Percentiles rank a stretch among this genome's conserved stretches.
Evolutionary conservation across 1,139 yeast species (phyloP).

Genomic region (Yamadazyma aaseri): DNA sequence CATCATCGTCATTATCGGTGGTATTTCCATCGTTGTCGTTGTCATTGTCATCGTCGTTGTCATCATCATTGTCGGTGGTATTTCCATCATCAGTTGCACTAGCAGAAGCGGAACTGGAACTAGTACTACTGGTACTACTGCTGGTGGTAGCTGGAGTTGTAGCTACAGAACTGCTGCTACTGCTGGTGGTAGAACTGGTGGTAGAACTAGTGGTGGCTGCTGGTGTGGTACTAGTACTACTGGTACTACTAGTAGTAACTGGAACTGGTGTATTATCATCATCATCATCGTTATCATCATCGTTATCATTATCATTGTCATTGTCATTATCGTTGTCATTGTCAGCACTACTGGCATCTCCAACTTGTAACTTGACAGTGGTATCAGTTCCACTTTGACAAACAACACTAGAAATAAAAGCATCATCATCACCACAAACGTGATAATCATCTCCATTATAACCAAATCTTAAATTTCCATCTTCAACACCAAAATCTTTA

Average conservation of each 20-base stretch:
- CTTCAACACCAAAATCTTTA: constrained; percentile 29
- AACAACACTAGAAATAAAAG: constrained; percentile 10
- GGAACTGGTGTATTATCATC: neutral
- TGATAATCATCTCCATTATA: constrained; percentile 20
- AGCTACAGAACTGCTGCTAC: neutral
- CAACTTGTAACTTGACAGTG: constrained; percentile 8
- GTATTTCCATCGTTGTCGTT: constrained; percentile 12
- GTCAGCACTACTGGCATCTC: constrained; percentile 5
- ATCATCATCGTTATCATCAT: constrained; percentile 3
- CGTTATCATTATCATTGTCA: constrained; percentile 6
- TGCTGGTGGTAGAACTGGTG: constrained; percentile 3
- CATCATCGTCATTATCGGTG: constrained; percentile 5
- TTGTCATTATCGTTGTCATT: constrained; percentile 5
- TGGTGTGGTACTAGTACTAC: neutral
- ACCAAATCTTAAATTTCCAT: constrained; percentile 25
- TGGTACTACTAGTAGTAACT: neutral
- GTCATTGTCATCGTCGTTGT: constrained; percentile 15
- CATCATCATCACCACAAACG: constrained; percentile 19
- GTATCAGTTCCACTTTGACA: constrained; percentile 9
- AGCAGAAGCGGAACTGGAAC: constrained; percentile 11
- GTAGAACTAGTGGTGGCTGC: neutral
- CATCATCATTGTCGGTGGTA: constrained; percentile 14
- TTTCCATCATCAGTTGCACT: constrained; percentile 16
- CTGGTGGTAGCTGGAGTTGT: constrained; percentile 2
- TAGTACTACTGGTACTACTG: constrained; percentile 7